Evolutionary conservation across 2,329 filamentous ascomycete genomes (phyloP), one percentile per base, ranked within the genome.

Genomic region (Scorias spongiosa): DNA sequence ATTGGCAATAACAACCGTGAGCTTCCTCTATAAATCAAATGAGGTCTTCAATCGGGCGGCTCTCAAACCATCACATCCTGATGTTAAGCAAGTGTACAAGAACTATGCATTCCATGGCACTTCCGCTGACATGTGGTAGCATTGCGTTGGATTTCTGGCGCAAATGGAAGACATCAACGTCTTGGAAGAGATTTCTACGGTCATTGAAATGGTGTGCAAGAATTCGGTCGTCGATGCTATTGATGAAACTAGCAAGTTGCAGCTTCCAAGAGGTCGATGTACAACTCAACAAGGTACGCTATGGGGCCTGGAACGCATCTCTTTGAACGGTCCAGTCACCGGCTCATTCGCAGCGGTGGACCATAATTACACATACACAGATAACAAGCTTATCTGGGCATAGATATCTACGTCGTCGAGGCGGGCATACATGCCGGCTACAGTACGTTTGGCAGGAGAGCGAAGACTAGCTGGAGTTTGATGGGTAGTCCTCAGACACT

Each of bases 351-450:
- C 54, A 41, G 51, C 53, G 18, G 57, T 68, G 43, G 57, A 63
- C 46, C 69, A 64, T 51, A 65, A 61, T 20, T 70, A 70, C 54
- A 48, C 57, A 1, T 67, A 60, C 17, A 57, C 65, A 30, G 47
- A 57, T 40, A 29, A 44, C 7, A 46, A 45, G 1, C 61, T 66
- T 12, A 43, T 49, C 53, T 18, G 65, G 64, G 40, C 70, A 61
- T 65, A 18, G 64, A 66, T 40, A 60, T 67, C 42, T 67, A n/a
- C 72, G 74, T 51, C 44, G 52, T 71, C n/a, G 68, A 70, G 50
- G 69, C 66, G 4, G 68, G 68, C 46, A 58, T 70, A 32, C 66
- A 66, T 50, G 63, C 61, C n/a, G 52, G 61, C 7, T 66, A 71
- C 53, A 58, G 60, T 40, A 60, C 62, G 41, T 71, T 71, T 53